Evolutionary conservation across 306 rosid genomes (phyloP).

Genomic region (Chamaecrista fasciculata): DNA sequence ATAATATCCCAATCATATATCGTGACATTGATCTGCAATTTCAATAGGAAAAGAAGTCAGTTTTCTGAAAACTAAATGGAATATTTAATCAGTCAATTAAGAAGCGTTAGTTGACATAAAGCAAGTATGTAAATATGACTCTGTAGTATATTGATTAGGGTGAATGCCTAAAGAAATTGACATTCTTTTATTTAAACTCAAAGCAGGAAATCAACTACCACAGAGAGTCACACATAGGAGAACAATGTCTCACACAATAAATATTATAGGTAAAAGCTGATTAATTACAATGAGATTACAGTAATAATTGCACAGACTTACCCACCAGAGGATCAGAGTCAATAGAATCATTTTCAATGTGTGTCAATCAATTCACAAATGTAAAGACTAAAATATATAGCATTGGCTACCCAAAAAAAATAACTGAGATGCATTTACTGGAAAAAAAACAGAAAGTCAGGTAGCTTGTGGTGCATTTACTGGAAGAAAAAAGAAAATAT

Average conservation of each 20-base stretch:
- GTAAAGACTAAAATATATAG: not conserved
- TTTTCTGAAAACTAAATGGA: slow-evolving; percentile 39
- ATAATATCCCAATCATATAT: slow-evolving; percentile 98
- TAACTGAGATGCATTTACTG: not conserved
- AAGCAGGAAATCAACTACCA: slow-evolving; percentile 23
- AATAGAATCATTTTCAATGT: not conserved
- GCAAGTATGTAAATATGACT: slow-evolving; percentile 4
- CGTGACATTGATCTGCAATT: slow-evolving; percentile 80
- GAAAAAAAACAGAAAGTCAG: not conserved
- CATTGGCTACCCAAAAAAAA: slow-evolving; percentile 18
- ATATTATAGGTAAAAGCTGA: not conserved
- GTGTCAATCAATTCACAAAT: slow-evolving; percentile 8
- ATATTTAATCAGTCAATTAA: slow-evolving; percentile 30
- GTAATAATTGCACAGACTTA: not conserved
- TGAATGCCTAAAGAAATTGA: slow-evolving; percentile 6
- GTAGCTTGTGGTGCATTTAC: not conserved
- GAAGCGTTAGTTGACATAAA: slow-evolving; percentile 25
- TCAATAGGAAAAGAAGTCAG: slow-evolving; percentile 50
- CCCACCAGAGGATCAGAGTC: not conserved
- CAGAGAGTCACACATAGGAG: slow-evolving; percentile 4
- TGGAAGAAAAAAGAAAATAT: not conserved
- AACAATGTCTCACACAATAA: slow-evolving; percentile 1
- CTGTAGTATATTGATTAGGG: slow-evolving; percentile 6
- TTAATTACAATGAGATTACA: not conserved
- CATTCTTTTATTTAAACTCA: not conserved